Evolutionary conservation across 345 rosid species (phyloP), one percentile per base, ranked within the genome.

Genomic region (Punica granatum): DNA sequence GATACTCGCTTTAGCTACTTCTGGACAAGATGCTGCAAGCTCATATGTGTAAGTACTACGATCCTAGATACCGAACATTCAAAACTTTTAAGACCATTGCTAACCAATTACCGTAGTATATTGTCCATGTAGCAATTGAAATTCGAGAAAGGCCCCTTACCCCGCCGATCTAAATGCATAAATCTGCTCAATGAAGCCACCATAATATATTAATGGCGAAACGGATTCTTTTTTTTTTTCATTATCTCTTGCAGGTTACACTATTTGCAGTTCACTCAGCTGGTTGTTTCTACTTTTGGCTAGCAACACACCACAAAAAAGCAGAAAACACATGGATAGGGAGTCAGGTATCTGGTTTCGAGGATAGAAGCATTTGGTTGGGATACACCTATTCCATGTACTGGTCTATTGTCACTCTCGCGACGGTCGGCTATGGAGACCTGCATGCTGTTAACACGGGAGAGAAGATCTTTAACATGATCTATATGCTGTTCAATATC

Each of bases 381-480:
- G 86, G 97, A 62, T 93, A 93, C 79, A 93, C 91, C 23, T 93
- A 91, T 56, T 90, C 98, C 70, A 77, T 93, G 68, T 93, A 93
- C 75, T 93, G 97, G 97, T 89, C 98, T 16, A 84, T 87, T 36
- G 96, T 87, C 71, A 93, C 98, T 58, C 92, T 93, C 71, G 84
- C 94, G 35, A 89, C 96, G 0, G 97, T 90, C 3, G 97, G 98
- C 60, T 93, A 93, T 35, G 98, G 98, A 19, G 98, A 93, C 72
- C 64, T 93, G 67, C 90, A 85, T 59, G 89, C 97, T 0, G 78
- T 89, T 5, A 90, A 93, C 56, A 75, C 79, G 0, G 82, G 73
- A 58, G 97, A 90, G 82, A 81, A 93, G 79, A 26, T 81, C n/a
- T 93, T 90, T 68, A 90, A 86, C 68, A 82, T 85, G 85, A 25